Base-by-base conservation (phyloP, 75 land plant species). In the Adiantum capillusveneris region DNA sequence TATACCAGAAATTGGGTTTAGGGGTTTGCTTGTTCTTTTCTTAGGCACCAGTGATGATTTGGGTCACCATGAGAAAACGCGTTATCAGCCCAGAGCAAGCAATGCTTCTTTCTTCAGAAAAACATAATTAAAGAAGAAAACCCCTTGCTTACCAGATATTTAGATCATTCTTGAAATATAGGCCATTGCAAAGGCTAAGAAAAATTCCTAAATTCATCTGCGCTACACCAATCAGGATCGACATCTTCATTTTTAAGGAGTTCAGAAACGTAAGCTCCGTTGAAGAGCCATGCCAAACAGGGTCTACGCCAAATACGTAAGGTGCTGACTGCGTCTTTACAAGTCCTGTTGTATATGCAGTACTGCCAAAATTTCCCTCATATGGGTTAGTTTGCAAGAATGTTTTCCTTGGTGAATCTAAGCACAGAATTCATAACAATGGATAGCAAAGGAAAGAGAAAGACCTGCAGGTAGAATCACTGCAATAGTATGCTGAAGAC, bases 171-270 rank as follows among this genome's bases (percentile, higher is more conserved):
- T 60, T 29, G 25, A 86, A 89, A 73, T 75, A 94, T 54, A 49
- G 67, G 3, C 80, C 98, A 69, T 94, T 94, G 71, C 75, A 94
- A 76, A 72, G 89, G 71, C 96, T 85, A 63, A 94, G 48, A 19
- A 89, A 29, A 30, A 94, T 88, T 27, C 98, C 98, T 31, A 94
- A 74, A 58, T 89, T 94, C 98, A 94, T 94, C 63, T 94, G 98
- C 0, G 83, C 70, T 2, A 94, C 96, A 36, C 98, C 98, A 45
- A 94, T 50, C 62, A 94, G 79, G 56, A 94, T 89, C 1, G 98
- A 94, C 96, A 94, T 83, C 74, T 94, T 94, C 98, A 94, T 94
- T 63, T 94, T 94, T 73, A 94, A 65, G 25, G 98, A 94, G 75
- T 94, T 94, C 26, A 83, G 70, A 43, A 83, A 94, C 29, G 96